Evolutionary conservation across 2,329 filamentous ascomycete species (phyloP).

Genomic region (Calonectria pauciramosa): DNA sequence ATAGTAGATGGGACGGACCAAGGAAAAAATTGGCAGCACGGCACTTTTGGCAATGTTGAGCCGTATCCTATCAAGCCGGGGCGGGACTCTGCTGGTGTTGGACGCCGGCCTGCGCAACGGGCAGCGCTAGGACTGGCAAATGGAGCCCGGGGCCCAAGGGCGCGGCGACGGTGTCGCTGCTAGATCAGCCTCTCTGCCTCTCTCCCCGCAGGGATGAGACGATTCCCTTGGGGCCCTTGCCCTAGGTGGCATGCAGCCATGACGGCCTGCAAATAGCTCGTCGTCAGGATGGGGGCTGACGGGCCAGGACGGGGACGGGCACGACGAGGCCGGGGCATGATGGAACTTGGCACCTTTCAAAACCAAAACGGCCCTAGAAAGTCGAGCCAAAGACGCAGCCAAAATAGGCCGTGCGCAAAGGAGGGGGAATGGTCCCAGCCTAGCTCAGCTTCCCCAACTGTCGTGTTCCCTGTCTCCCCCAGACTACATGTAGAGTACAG

Average conservation of each 20-base stretch:
- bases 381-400: background rate
- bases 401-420: background rate
- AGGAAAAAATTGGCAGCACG: background rate
- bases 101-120: background rate
- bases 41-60: background rate
- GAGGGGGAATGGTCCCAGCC: background rate
- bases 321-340: background rate
- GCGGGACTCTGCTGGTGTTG: background rate
- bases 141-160: conserved; percentile 7
- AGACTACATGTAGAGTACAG: background rate
- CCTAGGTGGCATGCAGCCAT: background rate
- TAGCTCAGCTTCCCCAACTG: conserved; percentile 29
- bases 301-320: background rate
- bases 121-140: conserved; percentile 17
- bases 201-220: conserved; percentile 19
- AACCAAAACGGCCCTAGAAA: background rate
- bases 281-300: background rate
- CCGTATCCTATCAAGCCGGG: conserved; percentile 10
- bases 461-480: background rate
- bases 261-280: background rate
- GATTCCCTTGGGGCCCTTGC: background rate
- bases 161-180: conserved; percentile 16
- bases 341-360: background rate
- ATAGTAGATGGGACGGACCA: background rate
- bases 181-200: conserved; percentile 24